A percentile compares a stretch with the other conserved stretches of the same genome.
Conservation (phyloP, 2,329 filamentous ascomycete genomes). For the Cladosporium sp. region DNA sequence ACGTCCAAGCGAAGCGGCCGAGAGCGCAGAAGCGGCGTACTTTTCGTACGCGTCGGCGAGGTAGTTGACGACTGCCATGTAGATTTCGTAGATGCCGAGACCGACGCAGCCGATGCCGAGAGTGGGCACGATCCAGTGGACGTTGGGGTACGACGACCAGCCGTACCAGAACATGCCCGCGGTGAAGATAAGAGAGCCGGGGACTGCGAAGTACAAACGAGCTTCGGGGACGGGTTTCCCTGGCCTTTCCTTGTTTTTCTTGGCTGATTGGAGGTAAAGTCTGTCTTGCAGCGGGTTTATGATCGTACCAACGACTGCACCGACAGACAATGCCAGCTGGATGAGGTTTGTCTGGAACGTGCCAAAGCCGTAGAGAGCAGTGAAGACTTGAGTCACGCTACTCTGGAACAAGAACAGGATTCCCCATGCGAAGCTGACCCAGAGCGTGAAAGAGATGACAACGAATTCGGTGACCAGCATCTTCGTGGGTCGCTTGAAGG, state of each 20-base stretch:
- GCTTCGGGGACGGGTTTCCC: conserved; percentile 33
- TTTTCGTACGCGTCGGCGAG: conserved; percentile 40
- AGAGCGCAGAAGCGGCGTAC: conserved; percentile 26
- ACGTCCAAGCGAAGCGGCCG: conserved; percentile 35
- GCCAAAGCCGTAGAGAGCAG: conserved; percentile 39
- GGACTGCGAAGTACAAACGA: conserved; percentile 46
- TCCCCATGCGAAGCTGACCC: conserved; percentile 29
- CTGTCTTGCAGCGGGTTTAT: conserved; percentile 14
- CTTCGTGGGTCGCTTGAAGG: conserved; percentile 37
- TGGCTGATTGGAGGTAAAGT: conserved; percentile 17
- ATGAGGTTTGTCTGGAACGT: conserved; percentile 39
- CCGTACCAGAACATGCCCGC: conserved; percentile 51
- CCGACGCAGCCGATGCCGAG: conserved; percentile 28
- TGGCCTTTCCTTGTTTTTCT: conserved; percentile 14
- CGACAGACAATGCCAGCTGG: conserved; percentile 41
- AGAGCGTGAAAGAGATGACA: conserved; percentile 43
- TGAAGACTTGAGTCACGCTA: conserved; percentile 46
- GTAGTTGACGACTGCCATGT: conserved; percentile 42
- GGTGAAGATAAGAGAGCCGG: conserved; percentile 46
- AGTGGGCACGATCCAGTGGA: conserved; percentile 39
- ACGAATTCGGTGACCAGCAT: conserved; percentile 50
- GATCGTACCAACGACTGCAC: conserved; percentile 33
- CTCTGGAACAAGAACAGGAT: conserved; percentile 44
- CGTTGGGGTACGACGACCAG: conserved; percentile 46
- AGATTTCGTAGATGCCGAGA: conserved; percentile 41